Conservation (phyloP, 2,329 filamentous ascomycete genomes). For the Apiospora koreana region DNA sequence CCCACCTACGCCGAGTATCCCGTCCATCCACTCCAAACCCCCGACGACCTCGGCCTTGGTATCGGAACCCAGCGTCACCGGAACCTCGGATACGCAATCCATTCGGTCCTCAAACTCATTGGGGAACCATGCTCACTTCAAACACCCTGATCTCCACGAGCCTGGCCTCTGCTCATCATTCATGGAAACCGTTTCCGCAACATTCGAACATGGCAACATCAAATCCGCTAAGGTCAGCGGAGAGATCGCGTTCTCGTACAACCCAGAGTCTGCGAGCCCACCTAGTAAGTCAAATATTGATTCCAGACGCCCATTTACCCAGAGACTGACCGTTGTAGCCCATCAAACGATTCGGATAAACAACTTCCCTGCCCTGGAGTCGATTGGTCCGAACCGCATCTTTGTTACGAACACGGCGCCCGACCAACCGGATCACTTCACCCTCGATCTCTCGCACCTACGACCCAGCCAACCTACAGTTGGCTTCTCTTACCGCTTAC, state of each 20-base stretch:
- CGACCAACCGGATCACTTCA: slow-evolving; percentile 77
- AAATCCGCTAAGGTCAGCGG: slow-evolving; percentile 76
- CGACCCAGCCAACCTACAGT: slow-evolving; percentile 65
- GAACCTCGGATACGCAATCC: slow-evolving; percentile 81
- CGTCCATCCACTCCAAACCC: slow-evolving; percentile 39
- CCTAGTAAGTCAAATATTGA: slow-evolving; percentile 47
- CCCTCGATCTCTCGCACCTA: slow-evolving; percentile 71
- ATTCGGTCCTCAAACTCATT: slow-evolving; percentile 86
- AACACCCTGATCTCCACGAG: slow-evolving; percentile 79
- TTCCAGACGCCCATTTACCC: slow-evolving; percentile 22
- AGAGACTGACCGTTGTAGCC: slow-evolving; percentile 36
- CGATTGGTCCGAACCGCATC: slow-evolving; percentile 89
- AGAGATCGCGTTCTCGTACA: slow-evolving; percentile 87
- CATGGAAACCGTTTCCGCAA: slow-evolving; percentile 86
- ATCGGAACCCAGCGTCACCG: slow-evolving; percentile 61
- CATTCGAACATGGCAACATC: slow-evolving; percentile 73
- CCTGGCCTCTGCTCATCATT: slow-evolving; percentile 85
- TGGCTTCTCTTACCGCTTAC: slow-evolving; percentile 91
- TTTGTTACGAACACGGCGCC: slow-evolving; percentile 72
- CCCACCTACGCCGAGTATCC: slow-evolving; percentile 39
- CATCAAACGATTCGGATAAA: slow-evolving; percentile 77
- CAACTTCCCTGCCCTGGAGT: slow-evolving; percentile 85
- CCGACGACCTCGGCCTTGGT: slow-evolving; percentile 57
- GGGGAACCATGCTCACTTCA: slow-evolving; percentile 66
- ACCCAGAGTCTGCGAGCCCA: slow-evolving; percentile 51